Evolutionary conservation across 2,329 filamentous ascomycete species (phyloP).

Genomic region (Arthrinium puccinioides): DNA sequence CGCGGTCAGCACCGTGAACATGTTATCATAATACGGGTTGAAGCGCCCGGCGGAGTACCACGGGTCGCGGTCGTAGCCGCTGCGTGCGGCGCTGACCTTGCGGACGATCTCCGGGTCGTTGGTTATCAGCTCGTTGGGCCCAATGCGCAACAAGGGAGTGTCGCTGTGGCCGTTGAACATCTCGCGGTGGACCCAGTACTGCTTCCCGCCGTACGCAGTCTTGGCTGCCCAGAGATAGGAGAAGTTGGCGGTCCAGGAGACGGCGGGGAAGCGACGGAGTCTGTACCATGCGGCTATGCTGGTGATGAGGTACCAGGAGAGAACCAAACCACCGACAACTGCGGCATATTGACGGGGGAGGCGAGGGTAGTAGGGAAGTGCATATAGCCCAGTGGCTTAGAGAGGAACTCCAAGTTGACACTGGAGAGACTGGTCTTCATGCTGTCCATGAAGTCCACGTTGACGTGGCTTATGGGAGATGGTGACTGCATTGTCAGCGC

Average conservation of each 20-base stretch:
- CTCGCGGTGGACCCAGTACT: slow-evolving; percentile 1
- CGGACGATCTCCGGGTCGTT: slow-evolving; percentile 30
- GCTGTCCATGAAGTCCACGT: neutral
- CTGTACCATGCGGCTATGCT: neutral
- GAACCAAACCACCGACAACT: neutral
- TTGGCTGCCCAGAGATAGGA: slow-evolving; percentile 1
- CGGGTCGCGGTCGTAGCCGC: slow-evolving; percentile 25
- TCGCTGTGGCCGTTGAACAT: slow-evolving; percentile 5
- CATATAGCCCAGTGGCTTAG: neutral
- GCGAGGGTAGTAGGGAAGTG: neutral
- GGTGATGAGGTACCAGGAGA: neutral
- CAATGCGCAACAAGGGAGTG: slow-evolving; percentile 32
- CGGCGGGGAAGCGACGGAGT: neutral
- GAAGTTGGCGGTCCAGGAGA: neutral
- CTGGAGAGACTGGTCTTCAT: neutral
- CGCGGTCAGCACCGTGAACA: slow-evolving; percentile 40
- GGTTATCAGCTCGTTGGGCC: slow-evolving; percentile 33
- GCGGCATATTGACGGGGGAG: neutral
- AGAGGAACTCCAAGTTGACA: neutral
- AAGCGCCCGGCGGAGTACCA: slow-evolving; percentile 45
- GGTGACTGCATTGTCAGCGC: too few relatives aligned
- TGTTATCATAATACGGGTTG: slow-evolving; percentile 45
- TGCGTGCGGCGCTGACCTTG: slow-evolving; percentile 28
- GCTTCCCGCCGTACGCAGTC: slow-evolving; percentile 1
- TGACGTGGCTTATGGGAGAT: too few relatives aligned